A percentile compares a stretch with the other conserved stretches of the same genome.
These are phyloP conservation scores for Rhodotorula sp. DNA, from an alignment of 1,284 basidiomycete species.

Conservation along the genomic window DNA sequence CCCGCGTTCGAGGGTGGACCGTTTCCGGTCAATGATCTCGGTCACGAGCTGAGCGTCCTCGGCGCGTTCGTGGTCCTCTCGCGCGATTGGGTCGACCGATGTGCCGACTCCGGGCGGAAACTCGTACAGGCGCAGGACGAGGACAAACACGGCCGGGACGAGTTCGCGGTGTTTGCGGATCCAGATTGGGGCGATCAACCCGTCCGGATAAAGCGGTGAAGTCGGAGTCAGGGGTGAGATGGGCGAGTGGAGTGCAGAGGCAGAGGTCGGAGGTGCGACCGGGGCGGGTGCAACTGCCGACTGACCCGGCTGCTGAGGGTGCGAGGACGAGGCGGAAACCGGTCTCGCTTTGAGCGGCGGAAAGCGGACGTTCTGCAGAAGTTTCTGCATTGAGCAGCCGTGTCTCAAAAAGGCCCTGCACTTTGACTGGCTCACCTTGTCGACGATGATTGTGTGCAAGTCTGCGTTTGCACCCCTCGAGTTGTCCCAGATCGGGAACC, in stretches of 20 bases:
- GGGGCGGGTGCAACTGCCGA: background rate
- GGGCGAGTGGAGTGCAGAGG: conserved; percentile 66
- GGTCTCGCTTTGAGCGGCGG: conserved; percentile 76
- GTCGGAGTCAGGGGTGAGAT: conserved; percentile 82
- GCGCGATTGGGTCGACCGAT: conserved; percentile 45
- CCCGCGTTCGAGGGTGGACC: conserved; percentile 73
- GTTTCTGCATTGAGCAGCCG: background rate
- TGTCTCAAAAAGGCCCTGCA: background rate
- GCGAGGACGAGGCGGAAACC: conserved; percentile 47
- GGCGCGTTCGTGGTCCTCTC: conserved; percentile 66
- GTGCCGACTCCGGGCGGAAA: background rate
- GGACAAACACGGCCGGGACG: conserved; percentile 86
- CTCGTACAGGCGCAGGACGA: conserved; percentile 81
- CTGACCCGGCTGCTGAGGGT: conserved; percentile 29
- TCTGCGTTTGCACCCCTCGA: conserved; percentile 55
- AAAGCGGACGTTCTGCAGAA: conserved; percentile 64
- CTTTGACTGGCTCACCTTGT: conserved; percentile 58
- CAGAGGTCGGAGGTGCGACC: no score
- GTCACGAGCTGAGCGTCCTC: conserved; percentile 72
- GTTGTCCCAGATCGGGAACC: conserved; percentile 51
- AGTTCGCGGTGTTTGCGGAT: conserved; percentile 89
- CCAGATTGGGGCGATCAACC: conserved; percentile 95
- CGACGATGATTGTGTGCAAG: conserved; percentile 78
- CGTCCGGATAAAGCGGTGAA: conserved; percentile 89
- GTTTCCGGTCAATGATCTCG: conserved; percentile 76